Evolutionary conservation across 495 filamentous ascomycete genomes (phyloP).

Genomic region (Lentithecium fluviatile): DNA sequence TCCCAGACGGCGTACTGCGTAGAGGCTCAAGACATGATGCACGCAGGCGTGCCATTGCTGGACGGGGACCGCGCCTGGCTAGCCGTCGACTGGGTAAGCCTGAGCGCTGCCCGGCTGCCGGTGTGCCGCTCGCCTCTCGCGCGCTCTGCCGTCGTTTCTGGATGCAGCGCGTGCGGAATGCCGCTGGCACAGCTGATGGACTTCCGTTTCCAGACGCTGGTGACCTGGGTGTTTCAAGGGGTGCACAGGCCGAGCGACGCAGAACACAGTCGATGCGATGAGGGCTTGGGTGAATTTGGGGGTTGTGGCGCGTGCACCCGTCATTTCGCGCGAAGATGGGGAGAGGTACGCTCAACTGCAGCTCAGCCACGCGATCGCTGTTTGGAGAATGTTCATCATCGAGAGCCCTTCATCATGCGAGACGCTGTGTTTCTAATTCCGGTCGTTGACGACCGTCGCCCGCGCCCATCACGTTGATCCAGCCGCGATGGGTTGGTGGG

Average conservation of each 20-base stretch:
- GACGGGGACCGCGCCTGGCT: background rate
- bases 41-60: background rate
- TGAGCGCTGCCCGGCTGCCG: constrained; percentile 13
- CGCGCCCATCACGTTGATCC: too few species aligned
- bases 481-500: too few species aligned
- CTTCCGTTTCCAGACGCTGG: constrained; percentile 14
- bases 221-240: constrained; percentile 27
- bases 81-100: background rate
- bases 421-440: background rate
- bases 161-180: constrained; percentile 14
- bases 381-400: constrained; percentile 4
- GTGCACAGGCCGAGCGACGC: background rate
- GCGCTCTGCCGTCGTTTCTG: constrained; percentile 1
- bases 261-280: constrained; percentile 7
- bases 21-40: background rate
- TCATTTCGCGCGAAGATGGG: constrained; percentile 8
- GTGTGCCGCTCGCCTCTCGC: constrained; percentile 10
- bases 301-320: constrained; percentile 20
- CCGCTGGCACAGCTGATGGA: constrained; percentile 9
- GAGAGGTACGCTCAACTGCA: background rate
- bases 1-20: background rate
- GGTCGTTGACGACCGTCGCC: background rate
- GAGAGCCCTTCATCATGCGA: background rate
- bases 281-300: background rate
- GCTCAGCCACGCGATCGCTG: constrained; percentile 19